phyloP scores from a whole-genome alignment of 2,329 filamentous ascomycete genomes.

The Niveomyces coronatus region DNA sequence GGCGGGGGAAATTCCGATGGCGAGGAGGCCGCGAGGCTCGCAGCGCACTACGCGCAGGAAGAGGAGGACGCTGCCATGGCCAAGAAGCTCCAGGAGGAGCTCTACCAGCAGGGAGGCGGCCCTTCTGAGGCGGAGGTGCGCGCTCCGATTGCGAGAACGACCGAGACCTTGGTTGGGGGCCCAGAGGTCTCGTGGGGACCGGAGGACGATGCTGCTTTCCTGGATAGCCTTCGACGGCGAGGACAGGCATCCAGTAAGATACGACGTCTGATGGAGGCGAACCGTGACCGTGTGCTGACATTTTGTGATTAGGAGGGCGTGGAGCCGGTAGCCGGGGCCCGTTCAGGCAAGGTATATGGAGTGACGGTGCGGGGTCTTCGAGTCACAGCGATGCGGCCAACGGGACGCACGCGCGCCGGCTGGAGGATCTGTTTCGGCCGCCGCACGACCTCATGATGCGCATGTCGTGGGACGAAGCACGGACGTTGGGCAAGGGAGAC shows the following conservation, averaged over 20 bases:
- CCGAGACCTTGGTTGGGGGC: conserved; percentile 82
- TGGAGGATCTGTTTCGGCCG: conserved; percentile 86
- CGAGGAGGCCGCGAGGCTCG: conserved; percentile 29
- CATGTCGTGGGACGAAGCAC: conserved; percentile 71
- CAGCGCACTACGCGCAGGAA: conserved; percentile 42
- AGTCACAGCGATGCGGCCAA: conserved; percentile 32
- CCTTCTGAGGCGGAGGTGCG: conserved; percentile 55
- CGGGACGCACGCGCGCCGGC: conserved; percentile 58
- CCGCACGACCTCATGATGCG: conserved; percentile 82
- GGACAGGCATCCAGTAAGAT: conserved; percentile 24
- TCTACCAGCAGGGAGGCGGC: conserved; percentile 52
- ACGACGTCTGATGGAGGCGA: conserved; percentile 1
- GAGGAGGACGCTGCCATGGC: conserved; percentile 95
- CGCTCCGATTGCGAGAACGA: conserved; percentile 83
- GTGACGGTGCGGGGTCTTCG: conserved; percentile 16
- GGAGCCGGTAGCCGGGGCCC: conserved; percentile 20
- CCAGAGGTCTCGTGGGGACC: conserved; percentile 42
- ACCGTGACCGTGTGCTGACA: too few relatives aligned
- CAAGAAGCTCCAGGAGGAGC: conserved; percentile 79
- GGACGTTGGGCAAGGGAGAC: conserved; percentile 73
- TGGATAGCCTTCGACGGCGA: conserved; percentile 52
- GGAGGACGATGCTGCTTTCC: conserved; percentile 46
- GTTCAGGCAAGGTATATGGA: conserved; percentile 30
- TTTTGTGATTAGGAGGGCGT: conserved; percentile 3
- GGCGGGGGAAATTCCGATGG: conserved; percentile 28